Percentiles rank a stretch among this genome's conserved stretches.
Conservation (phyloP, 73 alveolate genomes). For the Paramecium bursaria region DNA sequence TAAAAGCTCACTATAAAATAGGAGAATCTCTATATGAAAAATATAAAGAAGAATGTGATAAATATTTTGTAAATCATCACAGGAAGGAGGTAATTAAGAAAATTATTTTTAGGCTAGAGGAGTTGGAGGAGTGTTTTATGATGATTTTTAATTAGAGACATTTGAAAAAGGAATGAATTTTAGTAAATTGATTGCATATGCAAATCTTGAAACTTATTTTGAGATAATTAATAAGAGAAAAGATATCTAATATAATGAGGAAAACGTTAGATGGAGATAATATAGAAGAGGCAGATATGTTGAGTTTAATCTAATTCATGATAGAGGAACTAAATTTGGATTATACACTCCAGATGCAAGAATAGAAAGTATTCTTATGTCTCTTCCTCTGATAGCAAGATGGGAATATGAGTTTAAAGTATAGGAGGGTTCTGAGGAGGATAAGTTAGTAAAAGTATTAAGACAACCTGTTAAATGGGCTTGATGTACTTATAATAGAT, state of each 20-base stretch:
- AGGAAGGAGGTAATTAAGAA: slow-evolving; percentile 70
- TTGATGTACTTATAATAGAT: neutral
- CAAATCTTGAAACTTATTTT: slow-evolving; percentile 66
- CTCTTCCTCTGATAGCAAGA: slow-evolving; percentile 80
- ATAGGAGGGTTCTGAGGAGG: slow-evolving; percentile 79
- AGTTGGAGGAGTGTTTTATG: slow-evolving; percentile 91
- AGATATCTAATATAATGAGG: slow-evolving; percentile 70
- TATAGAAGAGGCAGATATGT: slow-evolving; percentile 88
- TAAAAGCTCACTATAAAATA: slow-evolving; percentile 65
- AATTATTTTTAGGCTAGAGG: slow-evolving; percentile 75
- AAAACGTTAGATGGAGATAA: slow-evolving; percentile 80
- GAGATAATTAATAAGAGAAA: slow-evolving; percentile 71
- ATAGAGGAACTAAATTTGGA: slow-evolving; percentile 93
- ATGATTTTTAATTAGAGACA: slow-evolving; percentile 75
- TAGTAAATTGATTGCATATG: slow-evolving; percentile 44
- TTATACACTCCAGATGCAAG: slow-evolving; percentile 84
- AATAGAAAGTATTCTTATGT: slow-evolving; percentile 86
- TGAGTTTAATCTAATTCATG: slow-evolving; percentile 88
- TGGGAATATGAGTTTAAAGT: slow-evolving; percentile 82
- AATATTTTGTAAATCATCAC: slow-evolving; percentile 78
- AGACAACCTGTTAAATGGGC: slow-evolving; percentile 85
- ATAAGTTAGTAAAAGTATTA: slow-evolving; percentile 75
- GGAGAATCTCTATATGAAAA: slow-evolving; percentile 68
- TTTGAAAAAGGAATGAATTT: slow-evolving; percentile 70
- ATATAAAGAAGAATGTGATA: slow-evolving; percentile 81